These are phyloP conservation scores for Hymenoscyphus repandus DNA, from an alignment of 2,329 filamentous ascomycete genomes.

Conservation along the genomic window DNA sequence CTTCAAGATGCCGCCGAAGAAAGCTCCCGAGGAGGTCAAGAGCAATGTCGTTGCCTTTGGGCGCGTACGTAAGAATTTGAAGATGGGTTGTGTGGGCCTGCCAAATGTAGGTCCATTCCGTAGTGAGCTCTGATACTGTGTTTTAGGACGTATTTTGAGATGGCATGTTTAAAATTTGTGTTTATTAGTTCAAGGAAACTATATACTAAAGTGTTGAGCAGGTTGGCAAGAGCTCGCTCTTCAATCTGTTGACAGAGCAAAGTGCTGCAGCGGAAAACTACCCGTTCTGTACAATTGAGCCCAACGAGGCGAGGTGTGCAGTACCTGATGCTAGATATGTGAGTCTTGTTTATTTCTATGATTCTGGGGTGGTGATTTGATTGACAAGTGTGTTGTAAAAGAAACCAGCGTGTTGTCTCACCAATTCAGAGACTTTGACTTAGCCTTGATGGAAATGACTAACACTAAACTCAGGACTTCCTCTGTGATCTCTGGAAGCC, in stretches of 20 bases:
- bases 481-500: constrained; percentile 42
- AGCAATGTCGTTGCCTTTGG: constrained; percentile 43
- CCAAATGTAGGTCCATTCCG: constrained; percentile 43
- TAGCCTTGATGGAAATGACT: constrained; percentile 1
- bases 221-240: constrained; percentile 41
- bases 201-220: no score
- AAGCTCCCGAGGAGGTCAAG: constrained; percentile 33
- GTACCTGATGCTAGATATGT: constrained; percentile 42
- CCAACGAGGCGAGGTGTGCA: constrained; percentile 41
- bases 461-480: constrained; percentile 33
- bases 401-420: no score
- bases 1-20: constrained; percentile 38
- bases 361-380: background rate
- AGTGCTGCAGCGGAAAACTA: constrained; percentile 41
- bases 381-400: background rate
- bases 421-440: no score
- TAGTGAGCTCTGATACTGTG: no score
- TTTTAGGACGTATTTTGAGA: no score
- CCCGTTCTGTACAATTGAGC: constrained; percentile 43
- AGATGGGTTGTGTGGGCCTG: constrained; percentile 43
- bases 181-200: no score
- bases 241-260: constrained; percentile 43
- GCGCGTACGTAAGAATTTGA: constrained; percentile 40
- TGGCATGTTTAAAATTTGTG: no score
- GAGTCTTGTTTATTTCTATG: constrained; percentile 18